Evolutionary conservation across 805 yeast species (phyloP), one percentile per base, ranked within the genome.

Genomic region (Cephaloascus fragrans): DNA sequence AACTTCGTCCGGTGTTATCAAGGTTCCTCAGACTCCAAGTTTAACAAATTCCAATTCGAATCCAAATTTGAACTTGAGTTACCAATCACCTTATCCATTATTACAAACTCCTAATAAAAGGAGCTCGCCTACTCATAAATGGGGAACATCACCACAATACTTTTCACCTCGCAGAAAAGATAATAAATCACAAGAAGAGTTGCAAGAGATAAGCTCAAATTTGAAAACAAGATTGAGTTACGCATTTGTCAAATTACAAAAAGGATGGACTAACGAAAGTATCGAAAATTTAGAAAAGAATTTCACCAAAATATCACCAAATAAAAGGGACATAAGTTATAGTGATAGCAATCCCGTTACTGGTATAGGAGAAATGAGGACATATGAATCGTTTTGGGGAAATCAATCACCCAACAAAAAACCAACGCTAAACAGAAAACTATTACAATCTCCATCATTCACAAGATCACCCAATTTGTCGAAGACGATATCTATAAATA

Each of bases 231-330:
- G 64, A 35, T 51, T 61, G 29, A 59, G 57, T 34, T 59, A 61
- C 39, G 66, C 66, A 3, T 55, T 56, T 40, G 37, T 57, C 17
- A 61, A 61, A 45, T 55, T 61, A 17, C 62, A 61, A 42, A 53
- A 61, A 42, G 64, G 64, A 2, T 52, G 56, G 57, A 40, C 49
- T 9, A 48, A 51, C 37, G 55, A 54, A 35, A 50, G 55, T 3
- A 35, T 53, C 14, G 57, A 51, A 35, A 56, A 53, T 26, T 19
- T 53, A 28, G 57, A 53, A 34, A 55, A 48, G 16, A 35, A 26
- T 16, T 32, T 37, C 4, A 23, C 10, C 12, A 23, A 23, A 23
- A n/a, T n/a, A n/a, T 12, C 12, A 12, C 28, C 28, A 6, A 23
- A 8, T 8, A 23, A 23, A 12, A 23, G 12, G 28, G 12, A 23